Conservation (phyloP, 2,329 filamentous ascomycete genomes). For the Alternaria triticina region DNA sequence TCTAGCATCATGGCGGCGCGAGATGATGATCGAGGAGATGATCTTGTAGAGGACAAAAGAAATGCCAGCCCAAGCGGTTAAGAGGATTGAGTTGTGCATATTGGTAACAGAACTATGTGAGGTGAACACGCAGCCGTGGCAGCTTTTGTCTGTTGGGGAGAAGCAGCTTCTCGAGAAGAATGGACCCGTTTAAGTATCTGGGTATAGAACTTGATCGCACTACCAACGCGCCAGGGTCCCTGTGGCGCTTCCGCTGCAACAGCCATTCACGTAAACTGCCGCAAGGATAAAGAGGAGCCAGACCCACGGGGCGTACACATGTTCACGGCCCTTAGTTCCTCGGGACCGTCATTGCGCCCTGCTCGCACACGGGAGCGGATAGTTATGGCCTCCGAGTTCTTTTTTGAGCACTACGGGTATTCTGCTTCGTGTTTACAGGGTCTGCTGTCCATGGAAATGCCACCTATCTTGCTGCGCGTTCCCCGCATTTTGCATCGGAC, state of each 20-base stretch:
- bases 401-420: neutral
- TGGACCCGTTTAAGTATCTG: neutral
- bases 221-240: neutral
- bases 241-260: neutral
- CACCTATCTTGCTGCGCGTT: too few relatives aligned
- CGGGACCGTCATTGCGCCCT: neutral
- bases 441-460: neutral
- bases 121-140: neutral
- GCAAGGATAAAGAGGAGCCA: neutral
- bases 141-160: neutral
- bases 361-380: neutral
- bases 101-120: neutral
- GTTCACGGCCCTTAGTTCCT: neutral
- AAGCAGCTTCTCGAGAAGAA: neutral
- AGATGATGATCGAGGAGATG: conserved; percentile 30
- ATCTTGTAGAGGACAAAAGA: conserved; percentile 42
- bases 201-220: neutral
- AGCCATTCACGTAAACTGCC: neutral
- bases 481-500: neutral
- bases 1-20: conserved; percentile 41
- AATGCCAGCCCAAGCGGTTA: conserved; percentile 35
- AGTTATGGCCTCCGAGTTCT: neutral
- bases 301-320: conserved; percentile 1
- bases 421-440: neutral
- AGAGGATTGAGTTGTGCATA: conserved; percentile 38